These are phyloP conservation scores for Curvularia lunata DNA, from an alignment of 2,329 filamentous ascomycete genomes.

Conservation along the genomic window DNA sequence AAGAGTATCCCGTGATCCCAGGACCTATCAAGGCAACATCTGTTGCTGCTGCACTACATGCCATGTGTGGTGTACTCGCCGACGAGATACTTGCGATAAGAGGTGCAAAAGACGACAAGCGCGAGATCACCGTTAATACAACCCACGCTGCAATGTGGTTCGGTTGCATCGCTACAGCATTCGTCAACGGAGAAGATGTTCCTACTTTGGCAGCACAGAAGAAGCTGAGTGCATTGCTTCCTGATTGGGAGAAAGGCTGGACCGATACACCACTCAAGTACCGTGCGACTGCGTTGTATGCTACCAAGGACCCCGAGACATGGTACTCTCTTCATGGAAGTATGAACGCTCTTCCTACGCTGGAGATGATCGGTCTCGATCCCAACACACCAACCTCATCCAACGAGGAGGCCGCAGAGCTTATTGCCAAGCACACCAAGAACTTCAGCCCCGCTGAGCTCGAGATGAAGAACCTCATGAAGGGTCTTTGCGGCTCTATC, in stretches of 20 bases:
- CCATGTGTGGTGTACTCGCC: slow-evolving; percentile 53
- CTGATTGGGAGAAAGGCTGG: slow-evolving; percentile 1
- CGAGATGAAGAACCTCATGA: slow-evolving; percentile 25
- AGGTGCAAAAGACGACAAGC: slow-evolving; percentile 1
- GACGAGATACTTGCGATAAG: slow-evolving; percentile 44
- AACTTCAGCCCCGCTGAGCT: slow-evolving; percentile 43
- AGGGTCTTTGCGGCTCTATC: slow-evolving; percentile 48
- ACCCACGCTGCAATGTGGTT: slow-evolving; percentile 4
- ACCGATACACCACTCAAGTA: slow-evolving; percentile 3
- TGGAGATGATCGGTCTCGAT: slow-evolving; percentile 57
- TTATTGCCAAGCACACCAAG: slow-evolving; percentile 28
- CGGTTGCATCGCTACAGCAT: slow-evolving; percentile 31
- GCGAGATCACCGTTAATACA: background rate
- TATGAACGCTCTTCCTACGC: slow-evolving; percentile 53
- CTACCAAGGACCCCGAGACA: slow-evolving; percentile 52
- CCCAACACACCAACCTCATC: slow-evolving; percentile 21
- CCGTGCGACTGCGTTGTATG: slow-evolving; percentile 48
- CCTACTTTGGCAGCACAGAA: background rate
- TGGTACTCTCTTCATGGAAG: slow-evolving; percentile 62
- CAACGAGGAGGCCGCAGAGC: slow-evolving; percentile 32
- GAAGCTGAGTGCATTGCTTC: background rate
- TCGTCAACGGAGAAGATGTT: background rate
- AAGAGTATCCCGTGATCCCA: slow-evolving; percentile 50
- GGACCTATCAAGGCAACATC: slow-evolving; percentile 55
- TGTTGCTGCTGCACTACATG: slow-evolving; percentile 52